Evolutionary conservation across 2,329 filamentous ascomycete species (phyloP), one percentile per base, ranked within the genome.

Genomic region (Aureobasidium sp.): DNA sequence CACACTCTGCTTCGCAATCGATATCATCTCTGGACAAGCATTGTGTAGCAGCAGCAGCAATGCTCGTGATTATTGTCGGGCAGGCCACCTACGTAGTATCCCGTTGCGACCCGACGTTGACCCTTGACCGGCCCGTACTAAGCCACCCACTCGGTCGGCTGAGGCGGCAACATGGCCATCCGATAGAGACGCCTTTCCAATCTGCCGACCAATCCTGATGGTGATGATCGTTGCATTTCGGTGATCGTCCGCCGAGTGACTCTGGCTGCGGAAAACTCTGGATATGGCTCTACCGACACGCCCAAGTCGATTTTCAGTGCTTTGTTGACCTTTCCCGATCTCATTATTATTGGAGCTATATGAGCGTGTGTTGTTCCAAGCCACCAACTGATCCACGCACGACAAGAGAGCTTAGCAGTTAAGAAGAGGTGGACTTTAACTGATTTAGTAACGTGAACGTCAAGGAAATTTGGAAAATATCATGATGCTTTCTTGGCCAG

Each of bases 51-150:
- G 19, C 39, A 29, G 19, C 12, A 45, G 24, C 39, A 56, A 44
- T n/a, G 9, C 3, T 47, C 39, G 52, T 19, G 39, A 35, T 33
- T 33, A 33, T 8, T 29, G 14, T 56, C 24, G 37, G 29, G 19
- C 11, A 58, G 29, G 31, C 54, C 54, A 58, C 54, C 31, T 59
- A 59, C 56, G 56, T 59, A 59, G 56, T 17, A 31, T 24, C 29
- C 54, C 54, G 54, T 58, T 58, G 53, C 29, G n/a, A 22, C 29
- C 54, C 54, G 54, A 58, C 35, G 24, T 14, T 40, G 56, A 59
- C 42, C 54, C 6, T 59, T 37, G 19, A 17, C 42, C 44, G 56
- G 56, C 24, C 53, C 56, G 56, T 31, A 31, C 44, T 35, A 31
- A 48, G 56, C 56, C 56, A 59, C 56, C 22, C 40, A 48, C 22